Conservation (phyloP, 2,329 filamentous ascomycete genomes). For the Beauveria caledonica region DNA sequence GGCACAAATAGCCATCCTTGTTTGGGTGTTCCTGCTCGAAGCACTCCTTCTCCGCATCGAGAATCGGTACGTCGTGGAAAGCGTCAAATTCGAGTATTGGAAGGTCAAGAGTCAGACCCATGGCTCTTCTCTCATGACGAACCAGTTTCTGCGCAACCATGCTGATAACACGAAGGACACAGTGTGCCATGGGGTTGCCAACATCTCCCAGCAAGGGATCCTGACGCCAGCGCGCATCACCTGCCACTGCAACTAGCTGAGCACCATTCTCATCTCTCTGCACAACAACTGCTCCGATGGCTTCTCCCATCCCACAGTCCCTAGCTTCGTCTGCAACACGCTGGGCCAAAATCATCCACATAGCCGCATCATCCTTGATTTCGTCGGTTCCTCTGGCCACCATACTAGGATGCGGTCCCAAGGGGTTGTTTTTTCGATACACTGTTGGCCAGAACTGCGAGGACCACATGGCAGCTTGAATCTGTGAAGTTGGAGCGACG, state of each 20-base stretch:
- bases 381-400: slow-evolving; percentile 62
- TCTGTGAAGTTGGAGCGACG: slow-evolving; percentile 64
- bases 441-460: slow-evolving; percentile 74
- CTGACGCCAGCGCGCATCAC: slow-evolving; percentile 63
- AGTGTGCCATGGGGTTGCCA: slow-evolving; percentile 71
- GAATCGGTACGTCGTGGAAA: slow-evolving; percentile 61
- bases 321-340: slow-evolving; percentile 53
- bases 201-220: slow-evolving; percentile 37
- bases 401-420: slow-evolving; percentile 72
- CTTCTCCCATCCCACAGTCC: slow-evolving; percentile 52
- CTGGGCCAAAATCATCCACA: slow-evolving; percentile 62
- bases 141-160: slow-evolving; percentile 68
- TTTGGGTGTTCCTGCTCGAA: slow-evolving; percentile 57
- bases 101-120: slow-evolving; percentile 24
- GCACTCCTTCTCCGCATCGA: slow-evolving; percentile 55
- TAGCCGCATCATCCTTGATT: slow-evolving; percentile 52
- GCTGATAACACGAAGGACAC: slow-evolving; percentile 69
- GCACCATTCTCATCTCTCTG: slow-evolving; percentile 47
- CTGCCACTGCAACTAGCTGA: slow-evolving; percentile 63
- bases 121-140: slow-evolving; percentile 40
- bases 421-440: slow-evolving; percentile 80
- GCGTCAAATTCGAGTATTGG: slow-evolving; percentile 48
- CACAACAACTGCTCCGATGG: slow-evolving; percentile 68
- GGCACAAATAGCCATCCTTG: slow-evolving; percentile 83
- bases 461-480: slow-evolving; percentile 68